phyloP scores from a whole-genome alignment of 164 flowering plant species.

The Umbilicus rupestris region DNA sequence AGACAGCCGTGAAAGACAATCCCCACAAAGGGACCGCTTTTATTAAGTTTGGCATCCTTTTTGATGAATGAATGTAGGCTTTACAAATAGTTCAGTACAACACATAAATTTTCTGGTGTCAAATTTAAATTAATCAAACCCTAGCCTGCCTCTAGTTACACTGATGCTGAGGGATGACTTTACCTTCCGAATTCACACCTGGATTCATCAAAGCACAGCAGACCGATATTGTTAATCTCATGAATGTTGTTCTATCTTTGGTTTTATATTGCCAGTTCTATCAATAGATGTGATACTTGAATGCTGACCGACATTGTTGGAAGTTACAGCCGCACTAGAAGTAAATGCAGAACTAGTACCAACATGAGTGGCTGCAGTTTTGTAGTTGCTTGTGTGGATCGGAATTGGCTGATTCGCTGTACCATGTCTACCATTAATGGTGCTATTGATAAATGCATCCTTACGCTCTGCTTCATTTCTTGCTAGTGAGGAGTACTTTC shows the following conservation, averaged over 20 bases:
- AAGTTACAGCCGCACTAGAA: background rate
- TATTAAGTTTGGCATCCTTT: background rate
- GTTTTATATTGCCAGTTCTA: slow-evolving; percentile 8
- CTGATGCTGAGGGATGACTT: background rate
- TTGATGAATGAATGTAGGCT: background rate
- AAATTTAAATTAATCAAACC: background rate
- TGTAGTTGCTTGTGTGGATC: slow-evolving; percentile 8
- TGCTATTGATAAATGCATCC: slow-evolving; percentile 10
- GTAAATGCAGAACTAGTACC: background rate
- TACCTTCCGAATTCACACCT: background rate
- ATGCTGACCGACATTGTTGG: slow-evolving; percentile 4
- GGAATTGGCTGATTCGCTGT: background rate
- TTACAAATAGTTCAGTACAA: background rate
- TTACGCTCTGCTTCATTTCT: slow-evolving; percentile 7
- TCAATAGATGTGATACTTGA: background rate
- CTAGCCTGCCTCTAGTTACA: background rate
- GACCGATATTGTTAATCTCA: background rate
- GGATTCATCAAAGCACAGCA: background rate
- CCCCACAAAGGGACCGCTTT: background rate
- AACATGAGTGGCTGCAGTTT: background rate
- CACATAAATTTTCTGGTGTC: background rate
- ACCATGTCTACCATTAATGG: slow-evolving; percentile 4
- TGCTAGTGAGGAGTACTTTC: slow-evolving; percentile 15
- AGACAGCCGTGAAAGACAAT: background rate
- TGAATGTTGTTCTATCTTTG: slow-evolving; percentile 5